Base-by-base conservation (phyloP, 2,329 filamentous ascomycete genomes). In the Phialocephala sp. region DNA sequence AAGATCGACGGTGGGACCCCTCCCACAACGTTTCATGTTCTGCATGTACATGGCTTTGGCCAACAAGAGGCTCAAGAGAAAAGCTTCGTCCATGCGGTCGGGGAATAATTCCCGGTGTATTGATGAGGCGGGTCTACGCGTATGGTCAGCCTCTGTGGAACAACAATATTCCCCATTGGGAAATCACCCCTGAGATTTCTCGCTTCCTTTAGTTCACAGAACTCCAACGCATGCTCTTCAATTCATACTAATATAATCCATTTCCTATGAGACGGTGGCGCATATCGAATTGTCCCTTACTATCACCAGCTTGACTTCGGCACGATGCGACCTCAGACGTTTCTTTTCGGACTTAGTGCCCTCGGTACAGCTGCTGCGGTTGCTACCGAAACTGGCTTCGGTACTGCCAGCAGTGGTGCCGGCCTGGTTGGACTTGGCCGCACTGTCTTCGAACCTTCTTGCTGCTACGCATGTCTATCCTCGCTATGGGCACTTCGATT, bases 151-250 rank as follows among this genome's bases (percentile, higher is more conserved):
- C 5, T 52, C 8, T 52, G 47, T 45, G 43, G 14, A 20, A 52
- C 47, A 52, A 52, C 47, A 52, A 27, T 52, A 52, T 52, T 52
- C 47, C 47, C 47, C 47, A 52, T 52, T 52, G 47, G 47, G 47
- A 52, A 52, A 45, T 45, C 24, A 14, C 24, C 47, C 47, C 15
- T 32, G 47, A 35, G 4, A 32, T 35, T 27, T 54, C 27, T 54
- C 27, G 50, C 50, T 54, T 54, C 14, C 11, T n/a, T 4, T 12
- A 54, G 14, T 14, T 54, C 50, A 35, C 24, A 18, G 24, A 54
- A 32, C 18, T 50, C 8, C 50, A 35, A 54, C 9, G 11, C 22
- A 6, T 6, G 43, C 43, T 52, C 15, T 52, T 14, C 22, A 52
- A 15, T 54, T 52, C 50, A 54, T 54, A 35, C 50, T 54, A 35